A percentile compares a stretch with the other conserved stretches of the same genome.
Conservation (phyloP, 306 rosid species). For the Corylus heterophylla region DNA sequence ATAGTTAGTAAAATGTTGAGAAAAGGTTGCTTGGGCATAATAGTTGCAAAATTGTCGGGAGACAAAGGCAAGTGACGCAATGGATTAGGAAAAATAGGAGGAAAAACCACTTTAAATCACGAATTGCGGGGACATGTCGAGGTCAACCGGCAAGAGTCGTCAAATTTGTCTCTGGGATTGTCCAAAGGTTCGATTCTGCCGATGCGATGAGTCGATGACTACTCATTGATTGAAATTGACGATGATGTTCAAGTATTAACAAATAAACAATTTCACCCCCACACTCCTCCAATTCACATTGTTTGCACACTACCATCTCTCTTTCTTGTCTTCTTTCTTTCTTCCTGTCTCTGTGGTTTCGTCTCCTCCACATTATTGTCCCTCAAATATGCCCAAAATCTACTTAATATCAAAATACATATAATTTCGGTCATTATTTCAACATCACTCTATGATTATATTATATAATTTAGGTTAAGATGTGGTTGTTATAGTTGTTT, state of each 20-base stretch:
- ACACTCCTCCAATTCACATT: too few relatives aligned
- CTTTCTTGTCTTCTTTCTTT: background rate
- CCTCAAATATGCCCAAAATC: too few relatives aligned
- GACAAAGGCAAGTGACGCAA: background rate
- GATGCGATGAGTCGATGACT: background rate
- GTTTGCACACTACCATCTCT: background rate
- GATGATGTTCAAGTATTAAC: background rate
- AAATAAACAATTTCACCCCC: background rate
- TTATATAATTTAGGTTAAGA: too few relatives aligned
- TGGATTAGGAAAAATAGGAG: background rate
- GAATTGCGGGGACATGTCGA: background rate
- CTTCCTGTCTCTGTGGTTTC: background rate
- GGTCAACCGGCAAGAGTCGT: background rate
- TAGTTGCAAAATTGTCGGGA: background rate
- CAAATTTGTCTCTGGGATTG: background rate
- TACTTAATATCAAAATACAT: too few relatives aligned
- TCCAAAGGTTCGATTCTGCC: background rate
- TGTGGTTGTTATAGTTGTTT: too few relatives aligned
- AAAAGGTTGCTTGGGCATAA: background rate
- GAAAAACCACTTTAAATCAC: background rate
- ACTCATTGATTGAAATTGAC: background rate
- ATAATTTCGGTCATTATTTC: too few relatives aligned
- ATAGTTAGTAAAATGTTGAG: background rate
- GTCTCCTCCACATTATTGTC: too few relatives aligned
- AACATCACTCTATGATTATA: too few relatives aligned